Evolutionary conservation across 768 basidiomycete species (phyloP).

Genomic region (Trametes cubensis): DNA sequence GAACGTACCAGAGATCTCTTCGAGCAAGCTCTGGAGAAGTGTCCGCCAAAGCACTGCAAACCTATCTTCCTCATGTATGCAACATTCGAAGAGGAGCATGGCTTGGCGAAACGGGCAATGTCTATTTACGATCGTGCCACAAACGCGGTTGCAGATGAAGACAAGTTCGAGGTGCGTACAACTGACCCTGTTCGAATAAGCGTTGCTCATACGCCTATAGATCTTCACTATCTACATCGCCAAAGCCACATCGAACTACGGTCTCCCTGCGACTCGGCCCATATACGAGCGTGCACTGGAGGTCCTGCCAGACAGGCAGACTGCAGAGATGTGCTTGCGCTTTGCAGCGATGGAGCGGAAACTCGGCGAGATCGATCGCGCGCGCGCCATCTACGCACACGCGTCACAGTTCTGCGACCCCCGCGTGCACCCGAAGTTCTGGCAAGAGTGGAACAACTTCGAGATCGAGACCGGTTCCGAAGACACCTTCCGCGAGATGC

Average conservation of each 20-base stretch:
- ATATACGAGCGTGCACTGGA: conserved; percentile 97
- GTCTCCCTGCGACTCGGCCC: conserved; percentile 91
- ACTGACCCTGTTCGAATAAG: not conserved
- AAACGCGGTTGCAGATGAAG: conserved; percentile 80
- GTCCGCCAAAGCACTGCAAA: conserved; percentile 93
- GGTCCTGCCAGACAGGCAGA: conserved; percentile 89
- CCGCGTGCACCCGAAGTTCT: conserved; percentile 87
- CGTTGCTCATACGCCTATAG: conserved; percentile 42
- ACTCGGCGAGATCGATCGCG: conserved; percentile 97
- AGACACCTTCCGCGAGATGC: conserved; percentile 95
- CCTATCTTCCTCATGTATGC: conserved; percentile 95
- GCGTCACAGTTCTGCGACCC: conserved; percentile 99
- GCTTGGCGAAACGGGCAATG: conserved; percentile 96
- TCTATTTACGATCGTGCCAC: conserved; percentile 93
- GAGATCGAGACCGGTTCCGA: conserved; percentile 99
- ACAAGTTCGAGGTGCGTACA: conserved; percentile 86
- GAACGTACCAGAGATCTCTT: conserved; percentile 97
- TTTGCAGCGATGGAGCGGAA: conserved; percentile 97
- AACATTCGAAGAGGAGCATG: conserved; percentile 92
- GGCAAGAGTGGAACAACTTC: conserved; percentile 96
- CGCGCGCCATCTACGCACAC: conserved; percentile 94
- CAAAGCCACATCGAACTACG: conserved; percentile 94
- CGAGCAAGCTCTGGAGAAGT: conserved; percentile 96
- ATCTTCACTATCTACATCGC: conserved; percentile 98
- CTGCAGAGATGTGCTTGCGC: conserved; percentile 96